Percentiles rank a stretch among this genome's conserved stretches.
Evolutionary conservation across 164 flowering plant species (phyloP).

Genomic region (Annona squamosa): DNA sequence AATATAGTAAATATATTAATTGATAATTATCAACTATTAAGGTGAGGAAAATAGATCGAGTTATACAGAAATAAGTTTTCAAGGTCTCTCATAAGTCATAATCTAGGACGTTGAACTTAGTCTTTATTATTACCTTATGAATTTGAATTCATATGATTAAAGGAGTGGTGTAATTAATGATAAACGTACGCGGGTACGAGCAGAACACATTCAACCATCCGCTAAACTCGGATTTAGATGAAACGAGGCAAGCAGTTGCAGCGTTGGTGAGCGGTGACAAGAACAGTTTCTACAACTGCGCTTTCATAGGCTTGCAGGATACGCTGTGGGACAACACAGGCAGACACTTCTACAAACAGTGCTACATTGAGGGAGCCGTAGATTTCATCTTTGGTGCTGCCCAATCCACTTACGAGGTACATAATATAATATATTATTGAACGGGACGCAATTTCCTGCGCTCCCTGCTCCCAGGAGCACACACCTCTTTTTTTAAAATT

Average conservation of each 20-base stretch:
- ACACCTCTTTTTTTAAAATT: no score
- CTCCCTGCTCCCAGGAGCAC: not conserved
- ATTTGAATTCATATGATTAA: no score
- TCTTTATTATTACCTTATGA: no score
- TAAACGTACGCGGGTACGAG: not conserved
- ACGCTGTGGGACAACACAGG: slow-evolving; percentile 59
- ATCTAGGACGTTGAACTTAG: no score
- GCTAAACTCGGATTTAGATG: not conserved
- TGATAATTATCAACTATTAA: no score
- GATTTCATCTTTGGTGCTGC: slow-evolving; percentile 71
- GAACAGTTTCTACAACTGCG: slow-evolving; percentile 32
- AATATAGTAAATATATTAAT: no score
- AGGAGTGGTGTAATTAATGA: no score
- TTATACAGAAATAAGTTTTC: no score
- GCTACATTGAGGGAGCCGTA: slow-evolving; percentile 51
- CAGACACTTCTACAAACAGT: slow-evolving; percentile 42
- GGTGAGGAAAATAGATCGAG: no score
- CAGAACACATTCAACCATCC: slow-evolving; percentile 43
- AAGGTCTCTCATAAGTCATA: no score
- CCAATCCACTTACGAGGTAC: slow-evolving; percentile 60
- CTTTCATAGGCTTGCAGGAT: slow-evolving; percentile 56
- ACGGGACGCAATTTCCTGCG: not conserved
- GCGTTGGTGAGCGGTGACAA: slow-evolving; percentile 47
- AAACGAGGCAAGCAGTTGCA: slow-evolving; percentile 36
- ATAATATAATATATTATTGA: not conserved